Evolutionary conservation across 228 moss, liverwort and hornwort species (phyloP).

Genomic region (Sphagnum fallax): DNA sequence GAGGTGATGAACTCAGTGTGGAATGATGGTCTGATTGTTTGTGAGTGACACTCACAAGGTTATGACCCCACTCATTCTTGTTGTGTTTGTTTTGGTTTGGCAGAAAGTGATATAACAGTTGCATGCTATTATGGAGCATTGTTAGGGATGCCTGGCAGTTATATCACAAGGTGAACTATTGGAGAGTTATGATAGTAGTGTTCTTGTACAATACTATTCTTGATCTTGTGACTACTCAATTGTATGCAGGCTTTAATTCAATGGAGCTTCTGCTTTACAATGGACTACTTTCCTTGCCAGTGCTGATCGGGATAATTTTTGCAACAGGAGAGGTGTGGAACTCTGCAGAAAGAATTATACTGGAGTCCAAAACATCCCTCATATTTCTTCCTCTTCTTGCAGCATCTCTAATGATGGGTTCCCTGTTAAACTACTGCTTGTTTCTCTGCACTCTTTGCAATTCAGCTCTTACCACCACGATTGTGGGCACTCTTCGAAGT

Average conservation of each 20-base stretch:
- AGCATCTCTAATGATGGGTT: slow-evolving; percentile 52
- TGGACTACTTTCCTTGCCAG: slow-evolving; percentile 54
- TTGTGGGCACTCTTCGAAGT: slow-evolving; percentile 53
- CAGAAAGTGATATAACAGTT: no score
- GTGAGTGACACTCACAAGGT: no score
- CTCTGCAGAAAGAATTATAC: slow-evolving; percentile 35
- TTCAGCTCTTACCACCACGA: slow-evolving; percentile 59
- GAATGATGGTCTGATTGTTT: no score
- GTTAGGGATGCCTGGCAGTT: no score
- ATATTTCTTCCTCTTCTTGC: slow-evolving; percentile 34
- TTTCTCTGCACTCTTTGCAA: slow-evolving; percentile 64
- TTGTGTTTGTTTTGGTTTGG: no score
- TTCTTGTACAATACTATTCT: no score
- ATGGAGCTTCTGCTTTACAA: slow-evolving; percentile 55
- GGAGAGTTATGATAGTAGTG: no score
- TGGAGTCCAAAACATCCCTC: slow-evolving; percentile 32
- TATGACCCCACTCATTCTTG: no score
- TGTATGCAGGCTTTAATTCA: slow-evolving; percentile 46
- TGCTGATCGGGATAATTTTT: slow-evolving; percentile 38
- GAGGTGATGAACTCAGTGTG: no score
- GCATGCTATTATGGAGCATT: no score
- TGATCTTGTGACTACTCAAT: not conserved
- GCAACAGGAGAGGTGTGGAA: slow-evolving; percentile 56
- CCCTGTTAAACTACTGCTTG: slow-evolving; percentile 54
- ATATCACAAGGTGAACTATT: no score